These are phyloP conservation scores for Sedum album DNA, from an alignment of 164 flowering plant species.

Conservation along the genomic window DNA sequence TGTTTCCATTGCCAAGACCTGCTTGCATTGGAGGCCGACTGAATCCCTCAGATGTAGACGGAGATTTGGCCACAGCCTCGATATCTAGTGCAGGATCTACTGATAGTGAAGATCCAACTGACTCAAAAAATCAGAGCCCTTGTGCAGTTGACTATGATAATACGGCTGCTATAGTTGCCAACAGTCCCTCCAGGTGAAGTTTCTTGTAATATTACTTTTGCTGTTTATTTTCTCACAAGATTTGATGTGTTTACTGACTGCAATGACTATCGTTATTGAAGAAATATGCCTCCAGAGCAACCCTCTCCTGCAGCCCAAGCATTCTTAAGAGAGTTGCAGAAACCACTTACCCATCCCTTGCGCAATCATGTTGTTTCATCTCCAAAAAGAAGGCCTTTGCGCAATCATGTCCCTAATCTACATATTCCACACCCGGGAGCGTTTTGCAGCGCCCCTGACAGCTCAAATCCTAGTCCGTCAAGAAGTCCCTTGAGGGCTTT, in stretches of 20 bases:
- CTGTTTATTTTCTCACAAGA: background rate
- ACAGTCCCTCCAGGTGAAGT: constrained; percentile 72
- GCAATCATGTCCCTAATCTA: constrained; percentile 43
- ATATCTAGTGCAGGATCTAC: constrained; percentile 57
- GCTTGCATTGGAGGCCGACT: constrained; percentile 31
- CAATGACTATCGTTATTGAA: background rate
- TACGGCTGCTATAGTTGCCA: constrained; percentile 41
- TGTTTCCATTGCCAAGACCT: constrained; percentile 61
- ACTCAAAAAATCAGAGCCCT: constrained; percentile 63
- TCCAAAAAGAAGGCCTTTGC: constrained; percentile 37
- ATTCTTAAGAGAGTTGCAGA: constrained; percentile 16
- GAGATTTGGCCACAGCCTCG: constrained; percentile 63
- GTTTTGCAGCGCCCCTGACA: constrained; percentile 77
- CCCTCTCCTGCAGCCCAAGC: background rate
- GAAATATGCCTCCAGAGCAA: background rate
- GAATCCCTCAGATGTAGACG: constrained; percentile 50
- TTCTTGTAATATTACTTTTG: background rate
- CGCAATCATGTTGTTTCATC: constrained; percentile 39
- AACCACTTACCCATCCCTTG: constrained; percentile 32
- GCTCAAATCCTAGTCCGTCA: constrained; percentile 93
- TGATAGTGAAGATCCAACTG: constrained; percentile 73
- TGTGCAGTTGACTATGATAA: constrained; percentile 49
- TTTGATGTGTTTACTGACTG: background rate
- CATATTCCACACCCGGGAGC: constrained; percentile 56
- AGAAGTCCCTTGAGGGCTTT: constrained; percentile 75